These are phyloP conservation scores for Neoascochyta sp. DNA, from an alignment of 2,329 filamentous ascomycete species.

Conservation along the genomic window DNA sequence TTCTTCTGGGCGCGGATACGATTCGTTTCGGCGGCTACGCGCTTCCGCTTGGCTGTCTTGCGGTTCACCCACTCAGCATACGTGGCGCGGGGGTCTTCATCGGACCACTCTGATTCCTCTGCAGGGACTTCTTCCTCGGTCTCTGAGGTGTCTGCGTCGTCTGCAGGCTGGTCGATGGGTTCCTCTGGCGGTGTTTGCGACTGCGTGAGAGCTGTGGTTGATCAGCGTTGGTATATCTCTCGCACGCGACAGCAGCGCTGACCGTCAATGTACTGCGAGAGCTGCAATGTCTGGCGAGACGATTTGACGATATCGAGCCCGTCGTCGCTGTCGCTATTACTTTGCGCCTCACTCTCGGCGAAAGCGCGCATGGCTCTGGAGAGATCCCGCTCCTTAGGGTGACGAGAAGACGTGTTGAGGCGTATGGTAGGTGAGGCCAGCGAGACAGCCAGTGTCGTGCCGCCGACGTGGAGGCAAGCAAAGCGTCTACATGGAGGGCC, in stretches of 20 bases:
- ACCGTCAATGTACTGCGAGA: slow-evolving; percentile 36
- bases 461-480: too few relatives aligned
- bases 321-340: slow-evolving; percentile 36
- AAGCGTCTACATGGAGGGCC: too few relatives aligned
- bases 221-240: too few relatives aligned
- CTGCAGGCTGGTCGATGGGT: not conserved
- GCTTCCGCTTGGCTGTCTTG: slow-evolving; percentile 53
- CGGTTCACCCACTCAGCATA: slow-evolving; percentile 64
- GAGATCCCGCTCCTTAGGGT: too few relatives aligned
- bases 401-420: too few relatives aligned
- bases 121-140: slow-evolving; percentile 8
- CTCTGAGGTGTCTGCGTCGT: slow-evolving; percentile 5
- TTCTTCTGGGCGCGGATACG: slow-evolving; percentile 48
- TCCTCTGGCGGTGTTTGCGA: too few relatives aligned
- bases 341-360: slow-evolving; percentile 24
- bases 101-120: slow-evolving; percentile 43
- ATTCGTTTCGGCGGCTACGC: slow-evolving; percentile 47
- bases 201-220: too few relatives aligned
- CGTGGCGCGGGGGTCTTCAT: slow-evolving; percentile 53
- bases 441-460: too few relatives aligned
- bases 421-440: too few relatives aligned
- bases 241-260: too few relatives aligned
- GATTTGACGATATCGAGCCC: slow-evolving; percentile 44
- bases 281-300: slow-evolving; percentile 29
- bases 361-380: slow-evolving; percentile 20